phyloP scores from a whole-genome alignment of 2,329 filamentous ascomycete species.

The Trichoderma sp. region DNA sequence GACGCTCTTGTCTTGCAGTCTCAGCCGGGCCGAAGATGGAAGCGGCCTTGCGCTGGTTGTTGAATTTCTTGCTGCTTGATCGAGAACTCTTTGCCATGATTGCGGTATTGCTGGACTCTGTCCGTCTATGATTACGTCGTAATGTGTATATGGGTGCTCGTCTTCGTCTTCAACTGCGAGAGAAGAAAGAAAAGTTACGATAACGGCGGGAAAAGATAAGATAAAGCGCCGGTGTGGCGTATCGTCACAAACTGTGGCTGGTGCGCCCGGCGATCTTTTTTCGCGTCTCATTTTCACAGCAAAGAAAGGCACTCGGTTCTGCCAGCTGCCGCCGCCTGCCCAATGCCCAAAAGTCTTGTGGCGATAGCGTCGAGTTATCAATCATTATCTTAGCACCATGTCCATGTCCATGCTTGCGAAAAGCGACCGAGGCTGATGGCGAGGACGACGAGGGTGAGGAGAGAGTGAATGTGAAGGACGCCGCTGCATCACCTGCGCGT shows the following conservation, averaged over 20 bases:
- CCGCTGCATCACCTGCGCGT: background rate
- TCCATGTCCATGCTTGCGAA: background rate
- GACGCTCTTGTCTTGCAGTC: conserved; percentile 72
- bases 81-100: conserved; percentile 86
- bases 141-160: background rate
- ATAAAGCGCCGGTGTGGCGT: background rate
- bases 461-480: conserved; percentile 17
- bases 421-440: conserved; percentile 16
- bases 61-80: conserved; percentile 75
- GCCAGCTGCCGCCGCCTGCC: conserved; percentile 20
- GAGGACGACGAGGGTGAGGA: conserved; percentile 15
- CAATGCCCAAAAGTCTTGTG: background rate
- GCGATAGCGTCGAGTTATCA: conserved; percentile 3
- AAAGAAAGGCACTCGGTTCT: background rate
- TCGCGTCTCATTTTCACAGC: background rate
- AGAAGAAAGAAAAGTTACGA: conserved; percentile 29
- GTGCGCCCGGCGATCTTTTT: background rate
- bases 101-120: conserved; percentile 13
- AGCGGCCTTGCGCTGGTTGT: conserved; percentile 75
- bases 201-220: conserved; percentile 15
- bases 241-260: background rate
- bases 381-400: background rate
- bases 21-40: conserved; percentile 83
- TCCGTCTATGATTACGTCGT: background rate
- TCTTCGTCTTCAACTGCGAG: background rate